phyloP scores from a whole-genome alignment of 345 rosid genomes.

The Syzygium grande region DNA sequence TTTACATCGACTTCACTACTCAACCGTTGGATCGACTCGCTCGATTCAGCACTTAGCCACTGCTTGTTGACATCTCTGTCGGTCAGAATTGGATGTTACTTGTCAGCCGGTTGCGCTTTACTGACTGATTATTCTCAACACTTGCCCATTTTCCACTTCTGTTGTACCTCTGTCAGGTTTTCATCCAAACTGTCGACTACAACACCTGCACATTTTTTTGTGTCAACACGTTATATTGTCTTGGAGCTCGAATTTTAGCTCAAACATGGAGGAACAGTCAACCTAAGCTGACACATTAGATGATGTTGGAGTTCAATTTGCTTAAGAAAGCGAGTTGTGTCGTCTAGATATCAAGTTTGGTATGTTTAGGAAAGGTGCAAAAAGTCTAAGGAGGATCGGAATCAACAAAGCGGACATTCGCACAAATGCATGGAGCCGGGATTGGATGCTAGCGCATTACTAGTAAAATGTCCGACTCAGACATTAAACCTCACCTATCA shows the following conservation, averaged over 20 bases:
- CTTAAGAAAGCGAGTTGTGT: background rate
- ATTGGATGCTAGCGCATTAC: background rate
- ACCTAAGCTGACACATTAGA: fast-evolving
- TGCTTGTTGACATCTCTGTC: background rate
- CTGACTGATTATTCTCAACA: fast-evolving
- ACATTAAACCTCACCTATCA: background rate
- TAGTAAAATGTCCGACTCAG: background rate
- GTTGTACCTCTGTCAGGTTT: background rate
- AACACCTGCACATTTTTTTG: background rate
- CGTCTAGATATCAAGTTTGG: background rate
- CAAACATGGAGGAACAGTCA: background rate
- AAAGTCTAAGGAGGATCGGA: background rate
- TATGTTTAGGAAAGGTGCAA: background rate
- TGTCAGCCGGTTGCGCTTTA: background rate
- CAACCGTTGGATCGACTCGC: fast-evolving
- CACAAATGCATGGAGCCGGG: background rate
- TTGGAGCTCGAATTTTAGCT: fast-evolving
- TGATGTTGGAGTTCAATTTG: background rate
- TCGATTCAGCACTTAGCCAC: fast-evolving
- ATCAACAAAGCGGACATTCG: background rate
- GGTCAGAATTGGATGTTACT: fast-evolving
- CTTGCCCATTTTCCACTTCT: background rate
- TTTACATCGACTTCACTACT: background rate
- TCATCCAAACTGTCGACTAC: background rate
- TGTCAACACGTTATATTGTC: background rate